Base-by-base conservation (phyloP, 768 basidiomycete genomes). In the Podaxis rugospora region DNA sequence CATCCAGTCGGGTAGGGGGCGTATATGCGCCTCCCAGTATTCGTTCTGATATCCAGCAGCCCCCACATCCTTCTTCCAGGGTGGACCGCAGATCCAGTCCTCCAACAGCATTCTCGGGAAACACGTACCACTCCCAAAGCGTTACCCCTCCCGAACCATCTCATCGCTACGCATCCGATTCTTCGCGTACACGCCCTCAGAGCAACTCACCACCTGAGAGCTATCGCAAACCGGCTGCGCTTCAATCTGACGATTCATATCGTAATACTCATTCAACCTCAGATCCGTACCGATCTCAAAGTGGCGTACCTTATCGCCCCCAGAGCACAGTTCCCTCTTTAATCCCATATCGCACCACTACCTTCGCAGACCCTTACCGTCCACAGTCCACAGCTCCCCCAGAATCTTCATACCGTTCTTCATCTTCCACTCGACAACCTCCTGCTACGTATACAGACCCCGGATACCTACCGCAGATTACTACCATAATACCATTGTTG, bases 371-470 rank as follows among this genome's bases (percentile, higher is more conserved):
- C n/a, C 40, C 51, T 28, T 55, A 61, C 39, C 59, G 59, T 39
- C 6, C 52, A 23, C 59, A 61, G 46, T 55, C 59, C 42, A 61
- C 59, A 11, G 52, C 46, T 35, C 59, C 59, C 35, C 59, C 50
- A 28, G 58, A 59, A 18, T 42, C n/a, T 36, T 21, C 59, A 27
- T 52, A 60, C n/a, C 59, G 59, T 10, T 35, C 59, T 39, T 23
- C 52, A 37, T 13, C 23, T 4, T 52, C 39, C 6, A 44, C 25
- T 18, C 42, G 36, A 49, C 46, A 58, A 18, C n/a, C 21, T 16
- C 57, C 57, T 7, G 7, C 36, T 10, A 9, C 18, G 13, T 23
- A 37, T 35, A 47, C 55, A 36, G 46, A 49, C 28, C 6, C 47
- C 13, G 49, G 57, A 13, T 58, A 58, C 25, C 47, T n/a, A 16